These are phyloP conservation scores for Phaeosphaeria sp. DNA, from an alignment of 2,329 filamentous ascomycete species.

Conservation along the genomic window DNA sequence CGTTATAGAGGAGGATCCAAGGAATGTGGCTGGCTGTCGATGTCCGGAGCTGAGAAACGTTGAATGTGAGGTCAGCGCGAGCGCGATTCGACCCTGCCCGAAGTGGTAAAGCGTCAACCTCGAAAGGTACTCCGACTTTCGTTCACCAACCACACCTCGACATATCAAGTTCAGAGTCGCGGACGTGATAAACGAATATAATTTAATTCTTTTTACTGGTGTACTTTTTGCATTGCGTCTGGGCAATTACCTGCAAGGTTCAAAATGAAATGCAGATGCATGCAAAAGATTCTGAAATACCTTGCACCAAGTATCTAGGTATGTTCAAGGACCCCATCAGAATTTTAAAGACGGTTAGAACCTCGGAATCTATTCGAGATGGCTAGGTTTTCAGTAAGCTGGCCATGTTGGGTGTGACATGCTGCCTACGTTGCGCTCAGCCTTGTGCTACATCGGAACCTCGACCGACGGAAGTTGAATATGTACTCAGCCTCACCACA, in stretches of 20 bases:
- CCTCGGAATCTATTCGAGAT: background rate
- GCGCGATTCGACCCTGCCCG: constrained; percentile 1
- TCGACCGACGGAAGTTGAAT: background rate
- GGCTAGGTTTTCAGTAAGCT: background rate
- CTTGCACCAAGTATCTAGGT: too few relatives aligned
- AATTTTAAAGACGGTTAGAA: background rate
- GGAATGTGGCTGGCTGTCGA: background rate
- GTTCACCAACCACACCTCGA: background rate
- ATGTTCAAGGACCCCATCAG: too few relatives aligned
- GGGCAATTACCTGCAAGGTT: too few relatives aligned
- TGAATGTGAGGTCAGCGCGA: constrained; percentile 5
- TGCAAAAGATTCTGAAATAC: too few relatives aligned
- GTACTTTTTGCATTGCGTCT: too few relatives aligned
- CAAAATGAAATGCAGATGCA: too few relatives aligned
- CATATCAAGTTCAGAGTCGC: too few relatives aligned
- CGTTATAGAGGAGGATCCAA: background rate
- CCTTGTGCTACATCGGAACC: background rate
- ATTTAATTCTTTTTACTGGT: too few relatives aligned
- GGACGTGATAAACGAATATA: too few relatives aligned
- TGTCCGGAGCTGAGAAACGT: background rate
- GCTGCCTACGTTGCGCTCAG: background rate
- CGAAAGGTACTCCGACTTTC: background rate
- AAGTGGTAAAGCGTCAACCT: background rate
- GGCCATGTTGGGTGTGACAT: background rate
- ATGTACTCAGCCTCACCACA: constrained; percentile 1